Conservation (phyloP, 2,329 filamentous ascomycete species). For the Daldinia eschscholtzii region DNA sequence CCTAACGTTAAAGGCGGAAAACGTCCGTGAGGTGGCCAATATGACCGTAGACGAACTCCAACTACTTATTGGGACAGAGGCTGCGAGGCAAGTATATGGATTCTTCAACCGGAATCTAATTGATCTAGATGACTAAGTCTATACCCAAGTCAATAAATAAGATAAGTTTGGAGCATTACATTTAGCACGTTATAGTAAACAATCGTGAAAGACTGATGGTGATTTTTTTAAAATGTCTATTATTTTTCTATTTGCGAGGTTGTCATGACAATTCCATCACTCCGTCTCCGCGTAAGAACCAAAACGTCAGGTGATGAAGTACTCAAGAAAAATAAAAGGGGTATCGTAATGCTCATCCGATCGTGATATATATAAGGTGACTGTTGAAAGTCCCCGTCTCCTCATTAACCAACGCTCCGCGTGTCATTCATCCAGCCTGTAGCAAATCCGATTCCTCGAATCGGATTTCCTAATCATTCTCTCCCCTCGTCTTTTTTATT, state of each 20-base stretch:
- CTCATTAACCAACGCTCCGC: slow-evolving; percentile 9
- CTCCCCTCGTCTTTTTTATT: slow-evolving; percentile 9
- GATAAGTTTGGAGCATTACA: background rate
- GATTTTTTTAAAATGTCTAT: slow-evolving; percentile 13
- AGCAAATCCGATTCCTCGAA: background rate
- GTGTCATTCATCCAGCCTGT: slow-evolving; percentile 20
- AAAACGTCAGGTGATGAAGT: slow-evolving; percentile 13
- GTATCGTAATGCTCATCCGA: slow-evolving; percentile 50
- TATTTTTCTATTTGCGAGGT: slow-evolving; percentile 28
- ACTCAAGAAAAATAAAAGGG: slow-evolving; percentile 35
- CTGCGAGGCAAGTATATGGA: slow-evolving; percentile 78
- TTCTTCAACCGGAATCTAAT: slow-evolving; percentile 82
- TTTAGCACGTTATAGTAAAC: background rate
- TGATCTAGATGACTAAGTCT: slow-evolving; percentile 60
- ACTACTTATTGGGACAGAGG: slow-evolving; percentile 80
- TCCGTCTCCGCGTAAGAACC: slow-evolving; percentile 13
- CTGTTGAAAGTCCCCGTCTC: slow-evolving; percentile 20
- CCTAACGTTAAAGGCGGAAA: slow-evolving; percentile 79
- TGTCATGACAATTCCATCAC: slow-evolving; percentile 12
- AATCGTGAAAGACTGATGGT: background rate
- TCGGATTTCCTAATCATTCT: background rate
- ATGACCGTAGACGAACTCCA: slow-evolving; percentile 81
- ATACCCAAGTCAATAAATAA: background rate
- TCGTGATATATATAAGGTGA: slow-evolving; percentile 9
- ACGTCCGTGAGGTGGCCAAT: slow-evolving; percentile 85